Base-by-base conservation (phyloP, 2,329 filamentous ascomycete species). In the Onygena corvina region DNA sequence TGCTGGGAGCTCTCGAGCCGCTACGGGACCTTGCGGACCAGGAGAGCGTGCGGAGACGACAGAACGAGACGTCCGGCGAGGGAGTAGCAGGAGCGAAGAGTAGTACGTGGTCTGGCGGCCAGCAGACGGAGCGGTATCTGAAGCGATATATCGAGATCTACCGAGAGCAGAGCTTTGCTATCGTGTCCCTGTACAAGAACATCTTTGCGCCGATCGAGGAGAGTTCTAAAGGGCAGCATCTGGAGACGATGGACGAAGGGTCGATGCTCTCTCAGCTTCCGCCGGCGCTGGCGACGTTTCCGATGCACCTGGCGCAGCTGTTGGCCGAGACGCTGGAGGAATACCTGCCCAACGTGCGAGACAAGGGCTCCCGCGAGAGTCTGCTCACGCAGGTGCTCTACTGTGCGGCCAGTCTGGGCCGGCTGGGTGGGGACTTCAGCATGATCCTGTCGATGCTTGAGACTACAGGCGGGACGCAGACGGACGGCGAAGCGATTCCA, bases 121-220 rank as follows among this genome's bases (percentile, higher is more conserved):
- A 94, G 60, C 92, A 96, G 64, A 95, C 89, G 1, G 92, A 96
- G 65, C 78, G 88, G 47, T 98, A 88, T 60, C 71, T 98, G 36
- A 98, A 96, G 66, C 79, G 89, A 44, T 98, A 94, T 66, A 86
- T 98, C 59, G 92, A 98, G 63, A 88, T 98, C 23, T 96, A 96
- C 64, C 84, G 92, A 47, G 92, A 98, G 67, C 92, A 98, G 66
- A 94, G 86, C 62, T 98, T 98, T 64, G 85, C 83, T 36, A 94
- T 96, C 52, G 80, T 96, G 23, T 94, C 87, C 51, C 87, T 96
- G 76, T 95, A 93, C 66, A 86, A 83, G 59, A 92, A 84, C 59
- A 87, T 96, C 49, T 94, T 94, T 60, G 81, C 84, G 0, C 73
- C 77, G 2, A 74, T 79, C n/a, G n/a, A n/a, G n/a, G n/a, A n/a